A percentile compares a stretch with the other conserved stretches of the same genome.
Conservation (phyloP, 345 rosid species). For the Geranium brycei region DNA sequence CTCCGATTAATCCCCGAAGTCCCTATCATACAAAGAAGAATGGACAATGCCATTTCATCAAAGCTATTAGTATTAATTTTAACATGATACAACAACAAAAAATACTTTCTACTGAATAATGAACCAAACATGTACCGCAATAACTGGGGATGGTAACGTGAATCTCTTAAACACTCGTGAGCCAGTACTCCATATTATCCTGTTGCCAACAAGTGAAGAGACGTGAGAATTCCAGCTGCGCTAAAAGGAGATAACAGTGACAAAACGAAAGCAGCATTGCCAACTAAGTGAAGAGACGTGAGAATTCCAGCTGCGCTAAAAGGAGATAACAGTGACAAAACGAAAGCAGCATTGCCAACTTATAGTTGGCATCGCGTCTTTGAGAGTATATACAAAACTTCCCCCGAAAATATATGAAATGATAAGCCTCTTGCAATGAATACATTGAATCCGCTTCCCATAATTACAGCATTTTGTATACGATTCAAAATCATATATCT, state of each 20-base stretch:
- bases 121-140: conserved; percentile 32
- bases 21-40: background rate
- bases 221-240: background rate
- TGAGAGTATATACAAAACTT: too few species aligned
- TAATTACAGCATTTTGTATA: too few species aligned
- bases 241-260: too few species aligned
- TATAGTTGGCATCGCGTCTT: too few species aligned
- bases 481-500: background rate
- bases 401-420: too few species aligned
- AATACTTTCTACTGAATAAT: background rate
- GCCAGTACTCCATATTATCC: conserved; percentile 60
- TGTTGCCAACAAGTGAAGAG: conserved; percentile 9
- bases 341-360: too few species aligned
- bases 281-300: background rate
- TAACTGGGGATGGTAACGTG: conserved; percentile 44
- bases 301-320: background rate
- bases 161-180: conserved; percentile 62
- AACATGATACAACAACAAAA: background rate
- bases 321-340: too few species aligned
- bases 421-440: too few species aligned
- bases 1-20: too few species aligned
- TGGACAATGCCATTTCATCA: background rate
- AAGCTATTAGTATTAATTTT: background rate
- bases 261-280: background rate
- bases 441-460: too few species aligned